Percentiles rank a stretch among this genome's conserved stretches.
These are phyloP conservation scores for Xylariaceae sp. DNA, from an alignment of 2,329 filamentous ascomycete species.

Conservation along the genomic window DNA sequence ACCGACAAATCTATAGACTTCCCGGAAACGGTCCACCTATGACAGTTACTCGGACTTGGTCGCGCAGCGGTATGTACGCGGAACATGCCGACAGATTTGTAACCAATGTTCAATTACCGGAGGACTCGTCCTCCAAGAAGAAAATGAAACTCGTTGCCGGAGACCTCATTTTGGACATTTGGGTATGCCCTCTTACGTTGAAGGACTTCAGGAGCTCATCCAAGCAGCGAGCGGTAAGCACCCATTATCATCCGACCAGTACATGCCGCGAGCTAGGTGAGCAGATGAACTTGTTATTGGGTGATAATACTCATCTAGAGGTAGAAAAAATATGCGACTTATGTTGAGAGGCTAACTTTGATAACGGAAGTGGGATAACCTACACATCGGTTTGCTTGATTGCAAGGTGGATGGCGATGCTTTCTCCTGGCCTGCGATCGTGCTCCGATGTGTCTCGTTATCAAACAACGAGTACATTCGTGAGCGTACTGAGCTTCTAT, in stretches of 20 bases:
- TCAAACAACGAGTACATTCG: constrained; percentile 2
- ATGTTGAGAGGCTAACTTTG: too few relatives aligned
- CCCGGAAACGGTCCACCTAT: not conserved
- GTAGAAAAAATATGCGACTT: too few relatives aligned
- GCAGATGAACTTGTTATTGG: too few relatives aligned
- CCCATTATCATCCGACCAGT: too few relatives aligned
- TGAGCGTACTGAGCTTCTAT: constrained; percentile 3
- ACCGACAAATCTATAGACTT: not conserved
- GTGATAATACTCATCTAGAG: too few relatives aligned
- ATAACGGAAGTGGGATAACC: constrained; percentile 1
- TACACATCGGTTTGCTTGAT: constrained; percentile 2
- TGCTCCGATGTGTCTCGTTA: not conserved
- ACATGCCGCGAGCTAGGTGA: too few relatives aligned
- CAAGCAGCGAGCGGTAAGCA: too few relatives aligned
- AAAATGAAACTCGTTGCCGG: constrained; percentile 3
- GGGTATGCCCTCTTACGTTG: constrained; percentile 3
- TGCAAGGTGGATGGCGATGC: constrained; percentile 1
- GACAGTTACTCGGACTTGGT: not conserved
- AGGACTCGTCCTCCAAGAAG: not conserved
- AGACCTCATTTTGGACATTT: constrained; percentile 3
- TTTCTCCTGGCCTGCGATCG: constrained; percentile 2
- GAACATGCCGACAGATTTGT: not conserved
- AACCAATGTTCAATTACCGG: not conserved
- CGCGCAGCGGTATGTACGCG: not conserved
- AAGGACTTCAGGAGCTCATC: constrained; percentile 2